Evolutionary conservation across 169 alveolate species (phyloP), one percentile per base, ranked within the genome.

Genomic region (Plasmodium vivax): DNA sequence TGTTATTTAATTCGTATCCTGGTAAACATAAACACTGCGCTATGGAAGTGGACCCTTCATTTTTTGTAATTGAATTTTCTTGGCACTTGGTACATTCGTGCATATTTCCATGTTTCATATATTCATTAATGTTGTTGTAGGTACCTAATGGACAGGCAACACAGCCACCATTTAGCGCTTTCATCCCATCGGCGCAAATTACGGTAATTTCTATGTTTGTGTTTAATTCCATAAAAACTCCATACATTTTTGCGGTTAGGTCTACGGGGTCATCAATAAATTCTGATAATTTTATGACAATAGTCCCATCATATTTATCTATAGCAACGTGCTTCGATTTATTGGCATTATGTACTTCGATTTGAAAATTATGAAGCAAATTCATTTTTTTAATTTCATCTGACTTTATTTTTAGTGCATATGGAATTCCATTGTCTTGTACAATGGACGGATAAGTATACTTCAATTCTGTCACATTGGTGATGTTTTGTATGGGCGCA

Each of bases 1-100:
- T 92, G 30, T 75, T 91, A 8, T 93, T 95, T 23, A 74, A 72
- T 82, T 96, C 96, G 73, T 96, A 96, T n/a, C 98, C 98, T 45
- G 96, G 96, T 68, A 95, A 95, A 72, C 98, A 97, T 73, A 93
- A 84, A 73, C 98, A 97, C 73, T 96, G 97, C 19, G 95, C 92
- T 14, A 92, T 54, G n/a, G 97, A 95, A 54, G 94, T 93, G 54
- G 98, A 93, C 6, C 96, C 98, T 56, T 80, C 97, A 2, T 87
- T 81, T 43, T 95, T 93, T 10, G 98, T 97, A 71, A 96, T 93
- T 83, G 96, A 96, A 83, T 95, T 93, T 2, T 88, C 95, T 12
- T 94, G 97, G 51, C 97, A 96, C 79, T 19, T 47, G 56, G 45
- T 77, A 75, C 93, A 85, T 19, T 56, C 80, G 68, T 72, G 54